Evolutionary conservation across 2,329 filamentous ascomycete species (phyloP).

Genomic region (Calonectria henricotiae): DNA sequence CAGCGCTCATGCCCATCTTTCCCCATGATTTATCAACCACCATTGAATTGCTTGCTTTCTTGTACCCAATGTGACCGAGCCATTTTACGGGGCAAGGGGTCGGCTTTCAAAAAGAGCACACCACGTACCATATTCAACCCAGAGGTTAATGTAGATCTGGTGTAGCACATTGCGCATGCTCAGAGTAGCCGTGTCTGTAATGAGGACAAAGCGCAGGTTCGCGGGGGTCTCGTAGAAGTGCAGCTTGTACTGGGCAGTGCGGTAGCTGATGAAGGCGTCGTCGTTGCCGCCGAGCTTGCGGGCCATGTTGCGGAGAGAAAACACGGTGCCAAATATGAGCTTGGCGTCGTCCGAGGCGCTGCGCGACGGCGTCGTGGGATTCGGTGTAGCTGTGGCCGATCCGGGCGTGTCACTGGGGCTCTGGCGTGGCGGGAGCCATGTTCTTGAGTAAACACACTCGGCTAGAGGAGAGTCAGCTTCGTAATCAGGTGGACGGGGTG

Average conservation of each 20-base stretch:
- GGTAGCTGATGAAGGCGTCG: slow-evolving; percentile 95
- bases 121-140: slow-evolving; percentile 89
- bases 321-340: slow-evolving; percentile 96
- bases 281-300: slow-evolving; percentile 95
- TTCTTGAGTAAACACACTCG: slow-evolving; percentile 96
- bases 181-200: slow-evolving; percentile 90
- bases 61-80: neutral
- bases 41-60: neutral
- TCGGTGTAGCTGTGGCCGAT: slow-evolving; percentile 57
- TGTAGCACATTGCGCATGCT: slow-evolving; percentile 96
- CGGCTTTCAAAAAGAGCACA: neutral
- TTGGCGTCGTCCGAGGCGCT: slow-evolving; percentile 86
- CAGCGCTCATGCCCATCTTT: neutral
- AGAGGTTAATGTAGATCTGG: slow-evolving; percentile 98
- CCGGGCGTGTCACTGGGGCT: slow-evolving; percentile 60
- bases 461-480: slow-evolving; percentile 69
- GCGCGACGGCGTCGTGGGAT: slow-evolving; percentile 47
- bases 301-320: slow-evolving; percentile 96
- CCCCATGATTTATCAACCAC: neutral
- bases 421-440: slow-evolving; percentile 76
- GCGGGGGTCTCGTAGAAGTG: slow-evolving; percentile 99
- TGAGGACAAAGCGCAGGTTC: slow-evolving; percentile 95
- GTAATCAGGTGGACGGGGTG: neutral
- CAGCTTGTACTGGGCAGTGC: slow-evolving; percentile 95
- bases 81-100: neutral